Percentiles rank a stretch among this genome's conserved stretches.
Conservation (phyloP, 495 filamentous ascomycete genomes). For the Penicillium arizonense region DNA sequence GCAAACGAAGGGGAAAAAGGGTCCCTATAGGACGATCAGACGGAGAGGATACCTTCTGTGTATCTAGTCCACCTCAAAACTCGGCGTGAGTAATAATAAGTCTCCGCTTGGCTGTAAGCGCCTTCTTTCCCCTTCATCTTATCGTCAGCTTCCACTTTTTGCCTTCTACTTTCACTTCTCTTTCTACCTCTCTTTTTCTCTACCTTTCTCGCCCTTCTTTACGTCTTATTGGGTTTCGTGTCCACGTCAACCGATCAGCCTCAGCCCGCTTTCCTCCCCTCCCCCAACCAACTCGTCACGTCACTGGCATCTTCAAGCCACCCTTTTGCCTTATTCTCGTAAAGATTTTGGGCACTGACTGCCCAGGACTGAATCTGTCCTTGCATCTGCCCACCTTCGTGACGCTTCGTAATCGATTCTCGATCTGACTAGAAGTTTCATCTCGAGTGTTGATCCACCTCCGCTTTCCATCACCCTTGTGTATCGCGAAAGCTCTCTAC, state of each 20-base stretch:
- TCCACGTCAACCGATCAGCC: conserved; percentile 5
- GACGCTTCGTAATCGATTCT: conserved; percentile 10
- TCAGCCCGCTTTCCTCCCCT: conserved; percentile 21
- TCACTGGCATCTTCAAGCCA: conserved; percentile 22
- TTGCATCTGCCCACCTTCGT: conserved; percentile 13
- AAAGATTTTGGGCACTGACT: conserved; percentile 16
- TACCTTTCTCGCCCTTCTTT: conserved; percentile 5
- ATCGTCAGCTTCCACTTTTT: conserved; percentile 9
- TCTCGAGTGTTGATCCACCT: conserved; percentile 6
- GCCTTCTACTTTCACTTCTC: conserved; percentile 8
- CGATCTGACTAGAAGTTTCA: conserved; percentile 7
- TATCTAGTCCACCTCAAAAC: conserved; percentile 4
- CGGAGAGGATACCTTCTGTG: conserved; percentile 7
- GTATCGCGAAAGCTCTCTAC: conserved; percentile 6
- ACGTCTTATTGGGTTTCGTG: conserved; percentile 1
- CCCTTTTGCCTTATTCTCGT: conserved; percentile 5
- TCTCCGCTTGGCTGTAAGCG: conserved; percentile 9
- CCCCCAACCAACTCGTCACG: conserved; percentile 15
- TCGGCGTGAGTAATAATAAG: conserved; percentile 7
- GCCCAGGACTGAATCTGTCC: conserved; percentile 13
- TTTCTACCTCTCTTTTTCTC: conserved; percentile 16
- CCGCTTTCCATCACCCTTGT: conserved; percentile 5
- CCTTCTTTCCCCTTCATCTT: conserved; percentile 10
- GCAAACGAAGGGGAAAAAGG: background rate
- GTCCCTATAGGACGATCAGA: conserved; percentile 7